Conservation (phyloP, 768 basidiomycete species). For the Termitomyces sp. region DNA sequence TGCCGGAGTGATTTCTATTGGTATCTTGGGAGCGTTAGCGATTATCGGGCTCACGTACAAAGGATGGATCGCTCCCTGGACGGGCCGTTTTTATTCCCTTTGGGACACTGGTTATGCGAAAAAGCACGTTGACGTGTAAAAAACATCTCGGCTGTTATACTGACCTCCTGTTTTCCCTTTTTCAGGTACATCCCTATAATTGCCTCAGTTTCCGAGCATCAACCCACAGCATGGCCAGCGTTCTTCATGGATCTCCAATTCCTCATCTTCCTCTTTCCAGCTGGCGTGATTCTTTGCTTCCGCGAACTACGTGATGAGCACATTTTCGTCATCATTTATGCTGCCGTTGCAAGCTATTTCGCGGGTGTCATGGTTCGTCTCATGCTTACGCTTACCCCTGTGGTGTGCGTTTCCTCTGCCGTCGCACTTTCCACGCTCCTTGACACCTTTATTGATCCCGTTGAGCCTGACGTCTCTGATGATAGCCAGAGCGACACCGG, state of each 20-base stretch:
- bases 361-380: slow-evolving; percentile 99
- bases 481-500: slow-evolving; percentile 24
- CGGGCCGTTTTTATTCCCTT: slow-evolving; percentile 98
- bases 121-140: slow-evolving; percentile 52
- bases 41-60: slow-evolving; percentile 85
- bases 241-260: slow-evolving; percentile 99
- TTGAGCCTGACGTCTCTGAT: slow-evolving; percentile 49
- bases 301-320: slow-evolving; percentile 93
- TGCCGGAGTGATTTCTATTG: slow-evolving; percentile 62
- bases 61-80: slow-evolving; percentile 98
- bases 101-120: slow-evolving; percentile 99
- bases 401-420: slow-evolving; percentile 92
- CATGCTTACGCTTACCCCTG: slow-evolving; percentile 95
- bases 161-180: slow-evolving; percentile 7
- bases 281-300: slow-evolving; percentile 94
- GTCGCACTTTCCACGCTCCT: slow-evolving; percentile 86
- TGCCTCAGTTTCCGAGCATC: slow-evolving; percentile 98
- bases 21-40: slow-evolving; percentile 66
- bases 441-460: slow-evolving; percentile 87
- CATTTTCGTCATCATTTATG: slow-evolving; percentile 97
- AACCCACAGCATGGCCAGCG: slow-evolving; percentile 98
- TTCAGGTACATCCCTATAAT: slow-evolving; percentile 92
- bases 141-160: neutral
- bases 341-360: slow-evolving; percentile 94
- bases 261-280: slow-evolving; percentile 97